Base-by-base conservation (phyloP, 2,329 filamentous ascomycete genomes). In the Sporothrix sp. region DNA sequence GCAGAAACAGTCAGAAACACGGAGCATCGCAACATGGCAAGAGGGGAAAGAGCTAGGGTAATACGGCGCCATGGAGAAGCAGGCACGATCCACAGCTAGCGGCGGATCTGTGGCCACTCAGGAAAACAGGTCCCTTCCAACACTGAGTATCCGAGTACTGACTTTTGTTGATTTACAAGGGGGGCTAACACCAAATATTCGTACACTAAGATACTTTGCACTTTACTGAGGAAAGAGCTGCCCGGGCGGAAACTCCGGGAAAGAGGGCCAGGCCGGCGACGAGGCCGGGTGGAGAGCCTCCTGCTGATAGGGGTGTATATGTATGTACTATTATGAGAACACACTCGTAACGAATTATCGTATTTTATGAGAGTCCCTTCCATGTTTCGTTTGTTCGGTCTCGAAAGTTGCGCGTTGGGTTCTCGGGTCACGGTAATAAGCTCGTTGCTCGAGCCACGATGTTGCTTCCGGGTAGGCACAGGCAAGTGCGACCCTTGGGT, bases 371-470 rank as follows among this genome's bases (percentile, higher is more conserved):
- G n/a, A n/a, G n/a, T n/a, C n/a, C n/a, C n/a, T n/a, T n/a, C n/a
- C n/a, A n/a, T n/a, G n/a, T n/a, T n/a, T n/a, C n/a, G n/a, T n/a
- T n/a, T n/a, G n/a, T n/a, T n/a, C n/a, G n/a, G n/a, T n/a, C n/a
- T n/a, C n/a, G n/a, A n/a, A n/a, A n/a, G n/a, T n/a, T n/a, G n/a
- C n/a, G n/a, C n/a, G n/a, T n/a, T n/a, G 10, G 6, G 25, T 10
- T 28, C 10, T 28, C 10, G 25, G 25, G 10, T 28, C 5, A 10
- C 25, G 10, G 13, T 27, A 30, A 23, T 16, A 51, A 38, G 27
- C 35, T 35, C 27, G 49, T 51, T 51, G 43, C 49, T 51, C 42
- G 43, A 51, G 42, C 36, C 49, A 51, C 43, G 28, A 51, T 42
- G 49, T 51, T 36, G 42, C 49, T 51, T 51, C 30, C 14, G 36